Evolutionary conservation across 306 rosid species (phyloP), one percentile per base, ranked within the genome.

Genomic region (Vigna mungo): DNA sequence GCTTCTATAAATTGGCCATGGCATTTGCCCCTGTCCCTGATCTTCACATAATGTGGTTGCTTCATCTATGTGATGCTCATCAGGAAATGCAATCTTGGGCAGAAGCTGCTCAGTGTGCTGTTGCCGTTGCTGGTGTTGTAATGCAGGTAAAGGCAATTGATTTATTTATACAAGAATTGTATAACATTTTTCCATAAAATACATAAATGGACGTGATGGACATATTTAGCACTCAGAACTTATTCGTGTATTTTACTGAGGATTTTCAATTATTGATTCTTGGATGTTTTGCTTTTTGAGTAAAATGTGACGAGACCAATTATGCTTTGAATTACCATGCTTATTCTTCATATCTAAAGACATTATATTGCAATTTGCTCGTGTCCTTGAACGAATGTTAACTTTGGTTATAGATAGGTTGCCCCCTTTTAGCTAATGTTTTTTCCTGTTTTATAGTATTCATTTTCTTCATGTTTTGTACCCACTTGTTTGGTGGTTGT

Each of bases 31-130:
- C 98, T 4, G 97, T 95, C 72, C 98, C 98, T 67, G 98, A 95
- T 89, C 98, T 95, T 82, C 97, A 95, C 88, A 95, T 95, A 76
- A 95, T 95, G 98, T 95, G 98, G 98, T 85, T 95, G 82, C 92
- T 95, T 56, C 98, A 95, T 88, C 84, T 95, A 37, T 95, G 98
- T 81, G 98, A 95, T 83, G 98, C 98, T 1, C 98, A 95, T 80
- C 98, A 92, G 73, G 97, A 95, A 89, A 90, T 95, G 97, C 98
- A 92, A 81, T 95, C 98, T 20, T 92, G 97, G 97, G 98, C 97
- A 12, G 98, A 95, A 89, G 93, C 98, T 80, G 98, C 98, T 73
- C 98, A 95, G 84, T 95, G 98, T 85, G 96, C 98, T 27, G 98
- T 95, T 23, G 98, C 97, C 18, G 97, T 95, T 65, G 97, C 98